Evolutionary conservation across 768 basidiomycete genomes (phyloP), one percentile per base, ranked within the genome.

Genomic region (Suillus americanus): DNA sequence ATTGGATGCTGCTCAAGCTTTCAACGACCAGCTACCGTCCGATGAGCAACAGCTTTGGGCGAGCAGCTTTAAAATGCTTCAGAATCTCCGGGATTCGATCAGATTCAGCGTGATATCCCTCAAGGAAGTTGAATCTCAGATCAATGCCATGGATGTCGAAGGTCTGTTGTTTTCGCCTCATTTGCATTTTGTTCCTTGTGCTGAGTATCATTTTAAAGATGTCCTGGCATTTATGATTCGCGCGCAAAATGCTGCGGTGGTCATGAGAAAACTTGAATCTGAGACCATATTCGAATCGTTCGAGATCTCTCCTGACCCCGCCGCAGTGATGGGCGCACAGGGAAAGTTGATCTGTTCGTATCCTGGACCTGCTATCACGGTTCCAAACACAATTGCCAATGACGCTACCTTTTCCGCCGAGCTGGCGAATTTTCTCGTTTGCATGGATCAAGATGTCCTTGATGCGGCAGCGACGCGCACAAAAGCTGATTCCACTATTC

Each of bases 191-290:
- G 13, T 20, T 3, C 61, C 14, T 12, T 14, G 12, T 45, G 40
- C 43, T 66, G 23, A 66, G 7, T 13, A 23, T 53, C 57, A 46
- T 33, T 38, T 41, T 45, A 37, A 37, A 85, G 85, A 79, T 55
- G 69, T 75, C 10, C 61, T 81, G 5, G 71, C 73, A 23, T 73
- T 81, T 50, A 75, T 75, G 6, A 74, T 86, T 41, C 73, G 72
- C 25, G 76, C 78, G 0, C 86, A 86, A 63, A 86, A 86, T 61
- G 83, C 81, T 3, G 82, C 77, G 10, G 62, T 86, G 6, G 70
- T 85, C 16, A 65, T 83, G n/a, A 77, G 81, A 43, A 73, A 72
- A 60, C 60, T 62, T 13, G 51, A 64, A 20, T 46, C 66, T 5
- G 62, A 68, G 13, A 77, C 79, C 13, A 63, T 75, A 33, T 79